phyloP scores from a whole-genome alignment of 345 rosid species.

The Euphorbia peplus region DNA sequence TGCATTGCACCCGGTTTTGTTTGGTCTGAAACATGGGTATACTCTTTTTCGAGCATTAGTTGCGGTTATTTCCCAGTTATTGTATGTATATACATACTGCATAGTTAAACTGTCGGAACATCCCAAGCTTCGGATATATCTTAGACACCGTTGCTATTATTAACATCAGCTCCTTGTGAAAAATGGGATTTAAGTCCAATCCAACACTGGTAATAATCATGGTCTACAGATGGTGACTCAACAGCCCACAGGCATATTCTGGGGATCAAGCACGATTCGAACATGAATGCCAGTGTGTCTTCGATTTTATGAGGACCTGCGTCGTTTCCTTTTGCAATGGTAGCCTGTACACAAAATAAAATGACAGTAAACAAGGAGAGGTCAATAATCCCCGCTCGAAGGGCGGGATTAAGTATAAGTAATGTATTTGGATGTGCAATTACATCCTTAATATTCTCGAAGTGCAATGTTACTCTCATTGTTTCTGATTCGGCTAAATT shows the following conservation, averaged over 20 bases:
- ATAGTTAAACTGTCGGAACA: neutral
- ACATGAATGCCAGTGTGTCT: conserved; percentile 94
- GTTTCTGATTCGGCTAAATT: no score
- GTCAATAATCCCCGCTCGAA: neutral
- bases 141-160: conserved; percentile 2
- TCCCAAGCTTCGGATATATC: neutral
- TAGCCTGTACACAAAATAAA: conserved; percentile 44
- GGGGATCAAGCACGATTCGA: conserved; percentile 84
- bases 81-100: neutral
- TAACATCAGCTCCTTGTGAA: conserved; percentile 20
- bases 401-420: neutral
- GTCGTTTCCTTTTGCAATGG: conserved; percentile 55
- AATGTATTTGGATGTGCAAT: neutral
- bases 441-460: no score
- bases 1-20: no score
- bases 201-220: conserved; percentile 90
- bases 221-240: conserved; percentile 65
- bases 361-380: neutral
- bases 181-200: conserved; percentile 88
- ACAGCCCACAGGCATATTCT: conserved; percentile 85
- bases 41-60: no score
- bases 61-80: neutral
- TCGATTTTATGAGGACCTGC: conserved; percentile 62
- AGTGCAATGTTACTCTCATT: no score
- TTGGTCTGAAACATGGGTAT: no score